These are phyloP conservation scores for Pisolithus albus DNA, from an alignment of 768 basidiomycete genomes.

Conservation along the genomic window DNA sequence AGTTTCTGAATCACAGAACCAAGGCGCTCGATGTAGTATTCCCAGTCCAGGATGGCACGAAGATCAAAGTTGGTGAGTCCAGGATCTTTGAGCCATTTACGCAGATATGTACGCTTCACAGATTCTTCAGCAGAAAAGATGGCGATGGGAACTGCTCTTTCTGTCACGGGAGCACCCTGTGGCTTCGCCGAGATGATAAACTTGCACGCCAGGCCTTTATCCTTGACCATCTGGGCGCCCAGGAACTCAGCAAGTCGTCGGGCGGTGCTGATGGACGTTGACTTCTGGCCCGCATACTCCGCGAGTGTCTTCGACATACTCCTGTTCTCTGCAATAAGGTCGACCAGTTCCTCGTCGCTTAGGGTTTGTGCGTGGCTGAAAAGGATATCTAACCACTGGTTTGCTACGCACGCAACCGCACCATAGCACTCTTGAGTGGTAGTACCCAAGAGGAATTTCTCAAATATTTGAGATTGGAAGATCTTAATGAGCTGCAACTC, in stretches of 20 bases:
- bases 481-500: conserved; percentile 99
- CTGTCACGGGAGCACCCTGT: conserved; percentile 89
- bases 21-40: conserved; percentile 94
- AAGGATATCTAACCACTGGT: conserved; percentile 96
- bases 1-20: conserved; percentile 98
- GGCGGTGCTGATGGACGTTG: conserved; percentile 96
- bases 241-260: conserved; percentile 92
- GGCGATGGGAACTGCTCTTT: conserved; percentile 92
- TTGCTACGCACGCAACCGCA: conserved; percentile 86
- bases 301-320: conserved; percentile 97
- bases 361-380: conserved; percentile 81
- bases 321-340: conserved; percentile 96
- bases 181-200: conserved; percentile 98
- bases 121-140: conserved; percentile 95
- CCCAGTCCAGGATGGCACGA: conserved; percentile 94
- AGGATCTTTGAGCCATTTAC: conserved; percentile 96
- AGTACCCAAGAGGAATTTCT: conserved; percentile 88
- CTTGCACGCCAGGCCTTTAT: conserved; percentile 97
- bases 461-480: conserved; percentile 98
- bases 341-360: conserved; percentile 87
- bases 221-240: conserved; percentile 98
- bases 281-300: conserved; percentile 95
- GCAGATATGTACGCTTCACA: conserved; percentile 83
- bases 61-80: conserved; percentile 82
- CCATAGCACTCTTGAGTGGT: conserved; percentile 95